phyloP scores from a whole-genome alignment of 768 basidiomycete species.

The Serendipita vermifera region DNA sequence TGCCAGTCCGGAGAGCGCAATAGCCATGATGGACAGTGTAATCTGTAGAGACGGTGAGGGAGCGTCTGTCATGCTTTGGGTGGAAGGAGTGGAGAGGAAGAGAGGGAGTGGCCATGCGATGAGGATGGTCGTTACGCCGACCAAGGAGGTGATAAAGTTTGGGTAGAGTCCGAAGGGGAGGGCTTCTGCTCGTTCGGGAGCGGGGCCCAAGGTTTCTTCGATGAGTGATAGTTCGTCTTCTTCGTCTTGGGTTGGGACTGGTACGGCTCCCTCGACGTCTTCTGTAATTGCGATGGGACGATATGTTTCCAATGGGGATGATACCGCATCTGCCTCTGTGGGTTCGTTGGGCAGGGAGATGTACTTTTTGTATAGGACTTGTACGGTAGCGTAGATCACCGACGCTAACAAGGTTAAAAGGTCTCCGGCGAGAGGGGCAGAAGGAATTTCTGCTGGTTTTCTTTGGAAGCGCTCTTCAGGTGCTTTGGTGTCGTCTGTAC shows the following conservation, averaged over 20 bases:
- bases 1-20: conserved; percentile 54
- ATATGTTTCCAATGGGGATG: not conserved
- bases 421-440: conserved; percentile 58
- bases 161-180: conserved; percentile 78
- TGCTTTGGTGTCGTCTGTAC: conserved; percentile 11
- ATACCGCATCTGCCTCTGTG: conserved; percentile 22
- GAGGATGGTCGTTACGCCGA: conserved; percentile 66
- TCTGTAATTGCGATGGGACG: conserved; percentile 14
- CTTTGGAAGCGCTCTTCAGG: conserved; percentile 16
- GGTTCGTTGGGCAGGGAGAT: conserved; percentile 56
- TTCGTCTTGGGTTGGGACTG: not conserved
- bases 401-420: conserved; percentile 60
- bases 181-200: conserved; percentile 21
- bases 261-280: conserved; percentile 15
- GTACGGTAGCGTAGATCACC: conserved; percentile 60
- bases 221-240: not conserved
- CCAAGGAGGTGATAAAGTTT: conserved; percentile 63
- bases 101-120: conserved; percentile 62
- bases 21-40: conserved; percentile 44
- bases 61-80: conserved; percentile 44
- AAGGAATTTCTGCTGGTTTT: conserved; percentile 18
- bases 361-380: conserved; percentile 75
- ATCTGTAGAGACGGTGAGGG: conserved; percentile 42
- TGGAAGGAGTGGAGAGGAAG: conserved; percentile 56
- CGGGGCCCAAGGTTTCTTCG: not conserved